These are phyloP conservation scores for Physcomitrellopsis africana DNA, from an alignment of 225 moss, liverwort and hornwort genomes.

Conservation along the genomic window DNA sequence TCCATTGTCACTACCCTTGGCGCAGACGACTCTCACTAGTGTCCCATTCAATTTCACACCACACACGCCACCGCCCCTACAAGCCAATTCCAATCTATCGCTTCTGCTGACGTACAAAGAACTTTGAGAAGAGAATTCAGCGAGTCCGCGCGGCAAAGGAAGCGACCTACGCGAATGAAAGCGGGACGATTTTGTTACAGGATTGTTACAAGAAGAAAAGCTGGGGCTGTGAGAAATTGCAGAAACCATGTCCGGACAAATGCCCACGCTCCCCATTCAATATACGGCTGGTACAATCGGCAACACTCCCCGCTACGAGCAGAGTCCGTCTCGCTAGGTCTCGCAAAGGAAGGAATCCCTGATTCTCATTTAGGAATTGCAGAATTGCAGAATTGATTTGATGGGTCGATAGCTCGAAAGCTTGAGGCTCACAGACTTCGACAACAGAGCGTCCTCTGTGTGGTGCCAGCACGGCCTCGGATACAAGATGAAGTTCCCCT, in stretches of 20 bases:
- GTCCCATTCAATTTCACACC: slow-evolving; percentile 25
- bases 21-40: slow-evolving; percentile 37
- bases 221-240: slow-evolving; percentile 22
- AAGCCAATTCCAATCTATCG: slow-evolving; percentile 34
- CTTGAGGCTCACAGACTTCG: too few relatives aligned
- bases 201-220: slow-evolving; percentile 33
- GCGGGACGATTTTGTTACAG: slow-evolving; percentile 23
- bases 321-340: too few relatives aligned
- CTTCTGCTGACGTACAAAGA: slow-evolving; percentile 30
- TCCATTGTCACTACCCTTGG: slow-evolving; percentile 50
- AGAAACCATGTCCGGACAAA: slow-evolving; percentile 39
- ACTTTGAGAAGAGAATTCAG: slow-evolving; percentile 36
- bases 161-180: slow-evolving; percentile 15
- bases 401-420: too few relatives aligned
- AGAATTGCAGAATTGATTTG: too few relatives aligned
- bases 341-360: too few relatives aligned
- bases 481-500: too few relatives aligned
- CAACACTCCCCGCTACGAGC: too few relatives aligned
- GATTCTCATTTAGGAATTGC: too few relatives aligned
- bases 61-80: slow-evolving; percentile 27
- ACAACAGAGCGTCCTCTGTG: too few relatives aligned
- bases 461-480: too few relatives aligned
- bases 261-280: slow-evolving; percentile 51
- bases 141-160: slow-evolving; percentile 32
- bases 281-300: not conserved